These are phyloP conservation scores for Phytophthora sp. DNA, from an alignment of 352 stramenopile genomes.

Conservation along the genomic window DNA sequence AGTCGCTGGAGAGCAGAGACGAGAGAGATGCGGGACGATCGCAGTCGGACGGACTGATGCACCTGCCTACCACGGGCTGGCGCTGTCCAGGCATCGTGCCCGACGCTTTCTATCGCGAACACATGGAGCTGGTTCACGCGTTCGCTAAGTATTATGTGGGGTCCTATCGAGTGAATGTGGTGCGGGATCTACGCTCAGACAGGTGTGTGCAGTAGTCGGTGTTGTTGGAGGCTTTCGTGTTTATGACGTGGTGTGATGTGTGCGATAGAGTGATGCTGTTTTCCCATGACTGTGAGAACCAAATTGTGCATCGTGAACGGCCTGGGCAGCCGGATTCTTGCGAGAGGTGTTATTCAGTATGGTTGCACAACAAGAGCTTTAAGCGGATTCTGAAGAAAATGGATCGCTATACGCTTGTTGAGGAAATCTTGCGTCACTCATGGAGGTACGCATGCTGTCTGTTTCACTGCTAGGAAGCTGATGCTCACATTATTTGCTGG, in stretches of 20 bases:
- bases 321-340: conserved; percentile 55
- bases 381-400: conserved; percentile 75
- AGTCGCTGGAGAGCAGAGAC: conserved; percentile 1
- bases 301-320: conserved; percentile 52
- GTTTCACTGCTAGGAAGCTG: too few relatives aligned
- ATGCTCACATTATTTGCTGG: neutral
- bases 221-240: neutral
- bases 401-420: conserved; percentile 64
- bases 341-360: conserved; percentile 58
- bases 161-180: conserved; percentile 64
- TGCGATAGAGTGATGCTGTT: conserved; percentile 63
- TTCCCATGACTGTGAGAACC: conserved; percentile 73
- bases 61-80: conserved; percentile 63
- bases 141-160: conserved; percentile 78
- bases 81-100: conserved; percentile 65
- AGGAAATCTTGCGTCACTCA: conserved; percentile 61
- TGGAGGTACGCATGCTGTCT: conserved; percentile 50
- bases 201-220: conserved; percentile 54
- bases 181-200: conserved; percentile 68
- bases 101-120: conserved; percentile 53
- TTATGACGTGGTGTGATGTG: conserved; percentile 1
- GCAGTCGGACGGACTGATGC: conserved; percentile 21
- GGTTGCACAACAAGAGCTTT: conserved; percentile 72
- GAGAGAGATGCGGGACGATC: neutral
- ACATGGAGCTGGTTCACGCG: conserved; percentile 59